phyloP scores from a whole-genome alignment of 1,284 basidiomycete genomes.

The Ceratobasidium sp. region DNA sequence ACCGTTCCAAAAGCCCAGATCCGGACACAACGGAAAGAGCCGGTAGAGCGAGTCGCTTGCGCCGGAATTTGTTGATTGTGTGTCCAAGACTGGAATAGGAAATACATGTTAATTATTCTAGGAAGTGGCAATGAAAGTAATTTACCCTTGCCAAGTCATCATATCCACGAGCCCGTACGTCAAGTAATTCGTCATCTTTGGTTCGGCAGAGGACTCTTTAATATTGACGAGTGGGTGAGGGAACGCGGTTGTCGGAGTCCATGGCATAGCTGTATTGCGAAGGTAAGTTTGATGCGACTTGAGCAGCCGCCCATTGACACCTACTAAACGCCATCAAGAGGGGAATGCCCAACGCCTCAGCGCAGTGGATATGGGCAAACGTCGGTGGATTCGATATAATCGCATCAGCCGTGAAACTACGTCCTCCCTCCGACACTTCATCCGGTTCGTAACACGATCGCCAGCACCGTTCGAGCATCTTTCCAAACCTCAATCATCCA shows the following conservation, averaged over 20 bases:
- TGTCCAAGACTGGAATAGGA: constrained; percentile 64
- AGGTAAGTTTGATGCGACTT: constrained; percentile 8
- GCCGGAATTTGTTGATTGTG: constrained; percentile 72
- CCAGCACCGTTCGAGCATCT: constrained; percentile 73
- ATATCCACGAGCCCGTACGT: constrained; percentile 70
- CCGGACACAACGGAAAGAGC: constrained; percentile 65
- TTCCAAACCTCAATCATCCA: not conserved
- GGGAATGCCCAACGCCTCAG: constrained; percentile 73
- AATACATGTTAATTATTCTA: constrained; percentile 9
- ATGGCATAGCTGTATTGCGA: constrained; percentile 70
- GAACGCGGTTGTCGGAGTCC: constrained; percentile 72
- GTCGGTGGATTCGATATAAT: constrained; percentile 76
- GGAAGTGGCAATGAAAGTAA: not conserved
- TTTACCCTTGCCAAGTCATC: constrained; percentile 72
- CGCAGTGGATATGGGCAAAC: constrained; percentile 74
- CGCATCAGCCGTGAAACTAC: constrained; percentile 69
- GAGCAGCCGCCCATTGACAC: constrained; percentile 50
- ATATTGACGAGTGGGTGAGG: constrained; percentile 75
- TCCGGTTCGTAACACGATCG: constrained; percentile 66
- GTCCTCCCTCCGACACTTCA: constrained; percentile 57
- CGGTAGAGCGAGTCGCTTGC: constrained; percentile 64
- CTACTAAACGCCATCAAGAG: constrained; percentile 70
- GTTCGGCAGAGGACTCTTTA: constrained; percentile 65
- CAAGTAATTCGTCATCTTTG: constrained; percentile 68
- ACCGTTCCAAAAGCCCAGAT: constrained; percentile 67